Evolutionary conservation across 225 moss, liverwort and hornwort genomes (phyloP).

Genomic region (Ulota crispa): DNA sequence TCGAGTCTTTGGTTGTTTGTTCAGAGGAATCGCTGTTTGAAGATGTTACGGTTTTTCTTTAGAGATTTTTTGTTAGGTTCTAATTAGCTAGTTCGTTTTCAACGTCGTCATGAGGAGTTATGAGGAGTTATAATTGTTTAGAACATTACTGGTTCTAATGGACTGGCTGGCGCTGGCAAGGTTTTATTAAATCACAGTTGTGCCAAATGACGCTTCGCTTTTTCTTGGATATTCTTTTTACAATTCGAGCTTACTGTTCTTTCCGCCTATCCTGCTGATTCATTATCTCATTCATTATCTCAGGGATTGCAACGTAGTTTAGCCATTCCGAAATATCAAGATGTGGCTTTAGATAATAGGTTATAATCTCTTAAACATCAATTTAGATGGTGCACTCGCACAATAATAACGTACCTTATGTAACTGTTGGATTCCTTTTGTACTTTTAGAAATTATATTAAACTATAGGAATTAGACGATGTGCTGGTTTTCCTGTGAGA

Average conservation of each 20-base stretch:
- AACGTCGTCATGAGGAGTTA: neutral
- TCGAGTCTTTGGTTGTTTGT: neutral
- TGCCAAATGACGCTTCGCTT: neutral
- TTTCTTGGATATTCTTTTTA: neutral
- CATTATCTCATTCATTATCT: no score
- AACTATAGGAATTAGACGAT: neutral
- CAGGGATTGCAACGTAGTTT: conserved; percentile 1
- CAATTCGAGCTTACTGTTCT: neutral
- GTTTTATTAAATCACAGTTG: no score
- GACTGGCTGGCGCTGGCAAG: no score
- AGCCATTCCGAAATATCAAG: neutral
- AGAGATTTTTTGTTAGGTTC: neutral
- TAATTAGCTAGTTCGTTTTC: neutral
- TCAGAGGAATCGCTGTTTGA: neutral
- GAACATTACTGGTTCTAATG: no score
- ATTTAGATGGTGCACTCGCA: neutral
- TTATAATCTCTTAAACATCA: neutral
- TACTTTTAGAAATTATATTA: neutral
- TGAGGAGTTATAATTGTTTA: neutral
- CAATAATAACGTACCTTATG: neutral
- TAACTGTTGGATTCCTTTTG: neutral
- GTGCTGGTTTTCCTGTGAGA: neutral
- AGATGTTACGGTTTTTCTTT: neutral
- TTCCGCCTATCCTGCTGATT: neutral
- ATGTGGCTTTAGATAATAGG: neutral